phyloP scores from a whole-genome alignment of 2,329 filamentous ascomycete genomes.

The Phoma sp. region DNA sequence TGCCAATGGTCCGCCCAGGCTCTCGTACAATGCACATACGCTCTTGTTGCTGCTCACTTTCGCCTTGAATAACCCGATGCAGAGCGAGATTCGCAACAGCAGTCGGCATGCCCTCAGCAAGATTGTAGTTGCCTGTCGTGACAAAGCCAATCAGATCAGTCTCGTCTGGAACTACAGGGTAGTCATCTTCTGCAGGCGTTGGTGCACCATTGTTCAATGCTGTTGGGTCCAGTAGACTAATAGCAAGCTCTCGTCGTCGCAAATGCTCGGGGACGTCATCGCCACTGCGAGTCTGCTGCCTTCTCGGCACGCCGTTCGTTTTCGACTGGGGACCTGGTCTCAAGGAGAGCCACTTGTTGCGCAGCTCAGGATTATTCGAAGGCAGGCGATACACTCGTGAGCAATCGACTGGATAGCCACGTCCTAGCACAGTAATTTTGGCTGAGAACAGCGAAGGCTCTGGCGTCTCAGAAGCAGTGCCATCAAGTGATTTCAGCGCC shows the following conservation, averaged over 20 bases:
- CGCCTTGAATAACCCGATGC: conserved; percentile 60
- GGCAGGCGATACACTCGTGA: conserved; percentile 89
- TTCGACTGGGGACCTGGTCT: conserved; percentile 27
- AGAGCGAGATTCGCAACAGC: conserved; percentile 75
- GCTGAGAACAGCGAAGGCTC: conserved; percentile 61
- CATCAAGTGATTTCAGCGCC: conserved; percentile 35
- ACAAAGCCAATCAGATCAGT: conserved; percentile 87
- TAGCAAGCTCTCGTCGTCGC: conserved; percentile 32
- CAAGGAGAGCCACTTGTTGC: conserved; percentile 73
- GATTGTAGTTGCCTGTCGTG: conserved; percentile 82
- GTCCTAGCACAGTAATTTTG: conserved; percentile 68
- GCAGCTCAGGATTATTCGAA: conserved; percentile 58
- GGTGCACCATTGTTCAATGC: neutral
- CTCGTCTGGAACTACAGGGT: conserved; percentile 73
- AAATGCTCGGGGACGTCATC: conserved; percentile 30
- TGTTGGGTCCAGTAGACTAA: conserved; percentile 30
- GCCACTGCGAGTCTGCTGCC: conserved; percentile 11
- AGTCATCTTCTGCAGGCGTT: conserved; percentile 47
- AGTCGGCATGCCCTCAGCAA: conserved; percentile 75
- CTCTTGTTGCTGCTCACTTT: conserved; percentile 32
- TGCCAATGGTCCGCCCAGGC: conserved; percentile 77
- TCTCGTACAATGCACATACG: conserved; percentile 80
- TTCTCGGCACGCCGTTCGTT: conserved; percentile 18
- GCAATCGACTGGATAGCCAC: conserved; percentile 73
- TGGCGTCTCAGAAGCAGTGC: conserved; percentile 1